Evolutionary conservation across 257 asterid genomes (phyloP).

Genomic region (Solanum microdontum): DNA sequence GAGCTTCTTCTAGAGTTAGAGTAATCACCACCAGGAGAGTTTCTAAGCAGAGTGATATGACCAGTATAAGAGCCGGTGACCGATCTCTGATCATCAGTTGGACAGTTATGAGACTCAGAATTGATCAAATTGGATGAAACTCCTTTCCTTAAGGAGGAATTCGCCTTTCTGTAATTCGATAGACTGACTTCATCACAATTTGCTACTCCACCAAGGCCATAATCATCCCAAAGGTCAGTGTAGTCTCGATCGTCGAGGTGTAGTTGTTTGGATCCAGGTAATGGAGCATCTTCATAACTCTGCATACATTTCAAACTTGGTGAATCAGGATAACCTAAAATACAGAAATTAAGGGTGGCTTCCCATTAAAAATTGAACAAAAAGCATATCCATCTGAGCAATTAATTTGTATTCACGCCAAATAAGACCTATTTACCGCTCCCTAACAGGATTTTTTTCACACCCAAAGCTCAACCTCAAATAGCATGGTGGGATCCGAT

Average conservation of each 20-base stretch:
- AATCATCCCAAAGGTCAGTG: constrained; percentile 48
- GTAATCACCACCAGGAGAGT: constrained; percentile 33
- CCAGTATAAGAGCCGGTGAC: constrained; percentile 26
- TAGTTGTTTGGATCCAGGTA: constrained; percentile 47
- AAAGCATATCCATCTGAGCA: background rate
- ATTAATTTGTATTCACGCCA: background rate
- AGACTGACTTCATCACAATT: constrained; percentile 19
- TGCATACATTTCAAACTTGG: constrained; percentile 10
- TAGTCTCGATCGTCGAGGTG: constrained; percentile 27
- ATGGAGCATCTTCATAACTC: constrained; percentile 80
- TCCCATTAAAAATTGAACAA: background rate
- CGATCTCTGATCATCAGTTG: constrained; percentile 36
- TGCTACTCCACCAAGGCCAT: constrained; percentile 17
- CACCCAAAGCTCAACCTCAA: background rate
- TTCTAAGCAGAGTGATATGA: constrained; percentile 12
- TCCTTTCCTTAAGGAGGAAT: constrained; percentile 44
- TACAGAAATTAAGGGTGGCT: background rate
- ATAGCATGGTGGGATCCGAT: background rate
- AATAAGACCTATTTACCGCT: background rate
- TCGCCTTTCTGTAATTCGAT: constrained; percentile 37
- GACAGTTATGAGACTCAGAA: constrained; percentile 22
- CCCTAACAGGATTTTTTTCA: background rate
- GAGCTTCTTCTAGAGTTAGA: constrained; percentile 48
- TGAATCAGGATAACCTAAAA: background rate
- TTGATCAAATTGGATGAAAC: constrained; percentile 11